A percentile compares a stretch with the other conserved stretches of the same genome.
These are phyloP conservation scores for Neocallimastix lanati DNA, from an alignment of 192 early-diverging fungal species.

Conservation along the genomic window DNA sequence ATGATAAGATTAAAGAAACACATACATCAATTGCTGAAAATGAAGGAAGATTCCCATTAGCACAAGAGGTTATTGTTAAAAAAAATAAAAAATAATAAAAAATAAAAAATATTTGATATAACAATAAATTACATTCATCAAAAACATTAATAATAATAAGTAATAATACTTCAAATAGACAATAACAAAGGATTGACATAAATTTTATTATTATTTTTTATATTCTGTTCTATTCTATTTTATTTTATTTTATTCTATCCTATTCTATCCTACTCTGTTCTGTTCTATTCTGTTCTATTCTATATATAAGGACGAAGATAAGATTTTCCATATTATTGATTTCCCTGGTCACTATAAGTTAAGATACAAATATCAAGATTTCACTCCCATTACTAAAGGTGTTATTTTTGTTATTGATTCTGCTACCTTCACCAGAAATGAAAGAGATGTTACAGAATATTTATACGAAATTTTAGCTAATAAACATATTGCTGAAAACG, in stretches of 20 bases:
- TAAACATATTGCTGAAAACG: conserved; percentile 25
- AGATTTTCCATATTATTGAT: conserved; percentile 47
- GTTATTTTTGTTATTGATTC: conserved; percentile 69
- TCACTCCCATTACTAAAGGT: conserved; percentile 40
- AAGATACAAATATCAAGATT: conserved; percentile 50
- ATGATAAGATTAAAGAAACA: conserved; percentile 23
- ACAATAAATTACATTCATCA: too few relatives aligned
- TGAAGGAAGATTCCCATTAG: conserved; percentile 24
- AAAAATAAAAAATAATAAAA: too few relatives aligned
- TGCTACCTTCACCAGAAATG: conserved; percentile 25
- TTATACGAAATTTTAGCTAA: conserved; percentile 67
- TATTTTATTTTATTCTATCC: too few relatives aligned
- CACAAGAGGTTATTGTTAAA: conserved; percentile 11
- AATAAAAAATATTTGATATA: too few relatives aligned
- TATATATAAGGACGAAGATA: not conserved
- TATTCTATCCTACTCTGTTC: too few relatives aligned
- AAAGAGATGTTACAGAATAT: conserved; percentile 49
- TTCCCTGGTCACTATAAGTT: conserved; percentile 77
- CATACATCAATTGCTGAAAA: conserved; percentile 57
- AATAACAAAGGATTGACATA: too few relatives aligned
- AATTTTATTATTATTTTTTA: too few relatives aligned
- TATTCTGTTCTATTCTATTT: too few relatives aligned
- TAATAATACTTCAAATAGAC: too few relatives aligned
- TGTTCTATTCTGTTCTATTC: too few relatives aligned
- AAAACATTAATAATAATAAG: too few relatives aligned